Conservation (phyloP, 139 green algal genomes). For the Chlorella sp. region DNA sequence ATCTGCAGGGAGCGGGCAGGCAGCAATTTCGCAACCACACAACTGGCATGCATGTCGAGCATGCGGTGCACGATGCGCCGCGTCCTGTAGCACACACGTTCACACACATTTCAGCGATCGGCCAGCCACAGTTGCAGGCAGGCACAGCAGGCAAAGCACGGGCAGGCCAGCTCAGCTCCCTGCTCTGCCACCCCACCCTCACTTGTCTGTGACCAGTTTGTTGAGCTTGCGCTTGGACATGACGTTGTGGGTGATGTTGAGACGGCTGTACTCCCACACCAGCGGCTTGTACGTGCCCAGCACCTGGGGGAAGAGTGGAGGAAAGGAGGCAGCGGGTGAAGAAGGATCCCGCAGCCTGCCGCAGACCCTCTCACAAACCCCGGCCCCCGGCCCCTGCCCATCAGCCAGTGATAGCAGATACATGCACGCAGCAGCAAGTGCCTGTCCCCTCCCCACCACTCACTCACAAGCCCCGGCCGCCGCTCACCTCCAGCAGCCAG, state of each 20-base stretch:
- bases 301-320: conserved; percentile 56
- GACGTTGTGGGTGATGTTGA: conserved; percentile 98
- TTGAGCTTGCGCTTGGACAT: conserved; percentile 98
- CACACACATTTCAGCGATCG: no score
- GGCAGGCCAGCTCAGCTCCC: background rate
- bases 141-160: background rate
- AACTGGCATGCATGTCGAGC: background rate
- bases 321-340: background rate
- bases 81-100: no score
- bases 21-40: background rate
- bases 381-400: no score
- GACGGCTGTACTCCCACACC: conserved; percentile 97
- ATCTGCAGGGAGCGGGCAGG: background rate
- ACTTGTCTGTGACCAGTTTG: conserved; percentile 79
- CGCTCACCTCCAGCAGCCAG: no score
- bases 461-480: no score
- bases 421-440: background rate
- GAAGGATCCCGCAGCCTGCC: no score
- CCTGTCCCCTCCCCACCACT: no score
- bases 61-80: background rate
- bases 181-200: background rate
- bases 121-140: background rate
- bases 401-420: background rate
- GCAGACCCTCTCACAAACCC: no score
- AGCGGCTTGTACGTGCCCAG: conserved; percentile 96